Conservation (phyloP, 352 stramenopile genomes). For the Pythium insidiosum region DNA sequence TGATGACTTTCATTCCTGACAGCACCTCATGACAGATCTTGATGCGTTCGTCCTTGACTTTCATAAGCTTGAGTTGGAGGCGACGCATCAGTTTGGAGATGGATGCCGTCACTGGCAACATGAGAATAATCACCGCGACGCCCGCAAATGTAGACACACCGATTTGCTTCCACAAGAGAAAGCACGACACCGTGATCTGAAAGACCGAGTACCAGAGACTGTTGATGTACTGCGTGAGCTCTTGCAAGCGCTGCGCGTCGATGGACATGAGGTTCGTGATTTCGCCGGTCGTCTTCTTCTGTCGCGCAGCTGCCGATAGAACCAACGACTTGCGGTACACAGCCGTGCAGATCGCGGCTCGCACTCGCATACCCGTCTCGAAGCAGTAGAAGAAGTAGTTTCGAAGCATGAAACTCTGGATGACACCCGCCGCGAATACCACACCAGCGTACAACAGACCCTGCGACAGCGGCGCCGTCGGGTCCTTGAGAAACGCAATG, state of each 20-base stretch:
- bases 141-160: constrained; percentile 86
- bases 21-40: constrained; percentile 95
- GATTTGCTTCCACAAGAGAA: constrained; percentile 66
- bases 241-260: constrained; percentile 93
- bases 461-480: constrained; percentile 37
- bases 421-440: constrained; percentile 61
- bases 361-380: constrained; percentile 62
- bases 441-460: constrained; percentile 53
- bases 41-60: constrained; percentile 90
- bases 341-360: constrained; percentile 47
- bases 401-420: constrained; percentile 68
- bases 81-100: constrained; percentile 86
- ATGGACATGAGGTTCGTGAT: constrained; percentile 92
- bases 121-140: constrained; percentile 89
- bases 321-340: neutral
- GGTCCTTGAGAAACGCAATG: constrained; percentile 71
- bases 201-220: constrained; percentile 85
- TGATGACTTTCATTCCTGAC: constrained; percentile 94
- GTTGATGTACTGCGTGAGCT: constrained; percentile 92
- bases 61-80: constrained; percentile 87
- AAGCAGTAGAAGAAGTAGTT: constrained; percentile 87
- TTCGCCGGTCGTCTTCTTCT: constrained; percentile 28
- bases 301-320: neutral
- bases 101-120: constrained; percentile 85
- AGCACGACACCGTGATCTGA: constrained; percentile 70